A percentile compares a stretch with the other conserved stretches of the same genome.
Evolutionary conservation across 2,329 filamentous ascomycete genomes (phyloP).

Genomic region (Ascochyta fabae): DNA sequence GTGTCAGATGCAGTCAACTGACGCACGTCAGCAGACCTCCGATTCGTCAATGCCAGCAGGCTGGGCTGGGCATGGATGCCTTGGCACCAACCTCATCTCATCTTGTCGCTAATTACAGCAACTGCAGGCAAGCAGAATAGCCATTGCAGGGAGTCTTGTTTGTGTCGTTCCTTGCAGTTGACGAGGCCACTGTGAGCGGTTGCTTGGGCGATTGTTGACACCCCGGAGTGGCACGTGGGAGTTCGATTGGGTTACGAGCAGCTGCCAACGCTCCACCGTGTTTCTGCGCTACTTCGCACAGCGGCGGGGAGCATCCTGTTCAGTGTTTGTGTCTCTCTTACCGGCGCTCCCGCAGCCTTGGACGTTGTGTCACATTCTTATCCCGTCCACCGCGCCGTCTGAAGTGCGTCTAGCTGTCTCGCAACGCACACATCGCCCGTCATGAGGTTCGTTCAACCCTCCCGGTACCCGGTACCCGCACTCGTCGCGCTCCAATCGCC

Average conservation of each 20-base stretch:
- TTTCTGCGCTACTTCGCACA: conserved; percentile 12
- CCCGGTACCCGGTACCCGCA: conserved; percentile 6
- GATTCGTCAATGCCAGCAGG: conserved; percentile 14
- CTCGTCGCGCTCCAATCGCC: conserved; percentile 22
- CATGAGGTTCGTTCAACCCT: conserved; percentile 35
- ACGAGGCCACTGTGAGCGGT: not conserved
- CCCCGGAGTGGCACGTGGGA: conserved; percentile 24
- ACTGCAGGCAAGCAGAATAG: not conserved
- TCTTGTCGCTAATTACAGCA: not conserved
- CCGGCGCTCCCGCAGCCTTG: conserved; percentile 10
- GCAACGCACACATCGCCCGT: conserved; percentile 19
- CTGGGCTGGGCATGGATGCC: not conserved
- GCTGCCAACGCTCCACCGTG: conserved; percentile 20
- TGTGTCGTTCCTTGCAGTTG: not conserved
- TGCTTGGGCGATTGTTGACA: conserved; percentile 11
- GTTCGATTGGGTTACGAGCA: conserved; percentile 25
- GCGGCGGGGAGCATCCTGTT: conserved; percentile 11
- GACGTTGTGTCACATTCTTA: conserved; percentile 16
- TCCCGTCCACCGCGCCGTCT: conserved; percentile 10
- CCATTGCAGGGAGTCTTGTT: not conserved
- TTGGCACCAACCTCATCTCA: conserved; percentile 6
- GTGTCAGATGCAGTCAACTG: not conserved
- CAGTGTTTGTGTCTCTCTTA: conserved; percentile 10
- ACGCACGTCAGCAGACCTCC: conserved; percentile 12
- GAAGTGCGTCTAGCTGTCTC: conserved; percentile 10